Percentiles rank a stretch among this genome's conserved stretches.
Conservation (phyloP, 306 rosid species). For the Pyrus bretschneideri region DNA sequence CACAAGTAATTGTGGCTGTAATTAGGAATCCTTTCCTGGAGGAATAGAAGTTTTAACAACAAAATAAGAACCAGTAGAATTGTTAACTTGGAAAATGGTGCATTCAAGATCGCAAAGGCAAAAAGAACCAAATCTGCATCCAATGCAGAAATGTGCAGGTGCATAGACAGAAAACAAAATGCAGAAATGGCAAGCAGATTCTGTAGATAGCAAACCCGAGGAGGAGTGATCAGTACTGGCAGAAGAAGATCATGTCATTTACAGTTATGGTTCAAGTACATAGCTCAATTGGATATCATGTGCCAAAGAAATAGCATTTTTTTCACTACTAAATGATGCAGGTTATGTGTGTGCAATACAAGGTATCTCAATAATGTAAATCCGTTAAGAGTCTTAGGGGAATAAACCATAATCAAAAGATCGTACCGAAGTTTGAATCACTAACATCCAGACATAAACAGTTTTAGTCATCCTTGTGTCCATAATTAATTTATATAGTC, state of each 20-base stretch:
- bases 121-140: not conserved
- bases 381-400: not conserved
- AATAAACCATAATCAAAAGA: not conserved
- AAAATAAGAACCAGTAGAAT: conserved; percentile 13
- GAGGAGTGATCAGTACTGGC: not conserved
- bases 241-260: not conserved
- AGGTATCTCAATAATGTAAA: not conserved
- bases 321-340: not conserved
- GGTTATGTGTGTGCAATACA: not conserved
- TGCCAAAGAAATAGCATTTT: not conserved
- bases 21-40: conserved; percentile 88
- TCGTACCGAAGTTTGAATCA: not conserved
- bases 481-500: not conserved
- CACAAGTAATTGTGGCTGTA: conserved; percentile 68
- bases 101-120: not conserved
- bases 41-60: conserved; percentile 9
- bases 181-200: not conserved
- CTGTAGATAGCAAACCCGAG: not conserved
- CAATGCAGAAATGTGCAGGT: not conserved
- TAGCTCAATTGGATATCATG: not conserved
- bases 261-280: not conserved
- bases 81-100: conserved; percentile 5
- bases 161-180: not conserved
- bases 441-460: not conserved
- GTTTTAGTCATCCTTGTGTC: not conserved